phyloP scores from a whole-genome alignment of 2,329 filamentous ascomycete species.

The Didymella sp. region DNA sequence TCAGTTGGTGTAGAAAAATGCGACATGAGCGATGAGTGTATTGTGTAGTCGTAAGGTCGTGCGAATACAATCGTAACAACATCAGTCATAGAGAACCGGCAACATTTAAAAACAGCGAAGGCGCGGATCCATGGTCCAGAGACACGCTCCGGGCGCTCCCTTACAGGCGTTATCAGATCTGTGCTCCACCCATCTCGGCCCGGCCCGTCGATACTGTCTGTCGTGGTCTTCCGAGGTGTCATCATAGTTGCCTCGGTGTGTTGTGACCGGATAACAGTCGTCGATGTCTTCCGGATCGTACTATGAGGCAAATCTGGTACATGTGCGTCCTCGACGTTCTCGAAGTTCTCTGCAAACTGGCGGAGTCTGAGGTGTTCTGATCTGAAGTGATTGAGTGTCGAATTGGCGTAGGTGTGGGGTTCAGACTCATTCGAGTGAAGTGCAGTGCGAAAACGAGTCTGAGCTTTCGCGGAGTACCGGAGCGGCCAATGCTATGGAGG shows the following conservation, averaged over 20 bases:
- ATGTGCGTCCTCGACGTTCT: background rate
- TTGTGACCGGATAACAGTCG: background rate
- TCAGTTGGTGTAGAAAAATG: background rate
- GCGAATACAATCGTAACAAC: too few species aligned
- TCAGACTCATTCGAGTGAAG: slow-evolving; percentile 13
- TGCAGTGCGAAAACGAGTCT: slow-evolving; percentile 12
- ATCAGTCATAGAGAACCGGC: background rate
- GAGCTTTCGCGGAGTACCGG: background rate
- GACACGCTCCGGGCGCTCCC: slow-evolving; percentile 10
- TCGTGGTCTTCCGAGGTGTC: slow-evolving; percentile 6
- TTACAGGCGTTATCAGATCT: slow-evolving; percentile 12
- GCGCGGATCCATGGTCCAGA: slow-evolving; percentile 24
- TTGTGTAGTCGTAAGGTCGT: too few species aligned
- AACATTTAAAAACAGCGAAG: slow-evolving; percentile 18
- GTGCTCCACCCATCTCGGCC: slow-evolving; percentile 16
- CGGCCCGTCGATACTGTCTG: background rate
- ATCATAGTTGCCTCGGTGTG: background rate
- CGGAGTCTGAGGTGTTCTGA: background rate
- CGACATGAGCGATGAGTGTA: background rate
- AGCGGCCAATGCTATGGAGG: slow-evolving; percentile 6
- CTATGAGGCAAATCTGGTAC: background rate
- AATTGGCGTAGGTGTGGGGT: background rate
- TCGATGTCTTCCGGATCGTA: slow-evolving; percentile 1
- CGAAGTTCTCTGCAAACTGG: background rate
- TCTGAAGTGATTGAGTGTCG: background rate